These are phyloP conservation scores for Phytophthora hybrid DNA, from an alignment of 352 stramenopile species.

Conservation along the genomic window DNA sequence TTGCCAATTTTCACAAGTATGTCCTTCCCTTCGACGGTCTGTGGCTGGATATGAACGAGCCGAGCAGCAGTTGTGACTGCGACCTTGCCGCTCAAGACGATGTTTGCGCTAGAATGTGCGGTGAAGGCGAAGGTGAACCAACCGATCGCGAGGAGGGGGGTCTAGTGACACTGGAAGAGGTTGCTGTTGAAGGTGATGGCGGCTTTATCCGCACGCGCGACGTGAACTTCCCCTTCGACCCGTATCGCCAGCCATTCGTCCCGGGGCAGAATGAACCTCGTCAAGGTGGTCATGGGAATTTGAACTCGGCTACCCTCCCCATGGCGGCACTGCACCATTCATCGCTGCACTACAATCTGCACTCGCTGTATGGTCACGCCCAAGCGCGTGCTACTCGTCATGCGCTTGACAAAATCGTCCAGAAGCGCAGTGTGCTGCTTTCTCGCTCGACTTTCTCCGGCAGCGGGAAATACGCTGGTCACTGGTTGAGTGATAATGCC, in stretches of 20 bases:
- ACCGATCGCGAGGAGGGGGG: background rate
- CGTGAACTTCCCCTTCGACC: slow-evolving; percentile 83
- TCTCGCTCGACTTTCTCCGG: slow-evolving; percentile 78
- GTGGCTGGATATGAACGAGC: slow-evolving; percentile 89
- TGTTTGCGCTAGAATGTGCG: slow-evolving; percentile 43
- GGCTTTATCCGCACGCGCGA: slow-evolving; percentile 76
- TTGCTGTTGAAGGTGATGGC: slow-evolving; percentile 25
- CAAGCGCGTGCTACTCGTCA: slow-evolving; percentile 63
- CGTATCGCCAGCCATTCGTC: slow-evolving; percentile 80
- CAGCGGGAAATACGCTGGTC: slow-evolving; percentile 65
- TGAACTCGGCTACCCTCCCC: slow-evolving; percentile 81
- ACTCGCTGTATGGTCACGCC: slow-evolving; percentile 84
- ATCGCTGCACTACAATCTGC: slow-evolving; percentile 88
- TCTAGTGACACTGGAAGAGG: slow-evolving; percentile 15
- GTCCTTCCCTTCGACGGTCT: slow-evolving; percentile 80
- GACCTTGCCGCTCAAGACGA: slow-evolving; percentile 45
- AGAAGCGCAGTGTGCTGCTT: slow-evolving; percentile 71
- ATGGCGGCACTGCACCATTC: slow-evolving; percentile 74
- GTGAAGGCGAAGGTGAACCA: background rate
- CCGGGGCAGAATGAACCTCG: slow-evolving; percentile 59
- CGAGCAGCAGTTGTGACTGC: slow-evolving; percentile 73
- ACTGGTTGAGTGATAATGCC: slow-evolving; percentile 61
- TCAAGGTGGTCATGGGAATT: slow-evolving; percentile 62
- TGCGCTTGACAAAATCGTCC: slow-evolving; percentile 57
- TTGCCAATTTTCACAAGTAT: slow-evolving; percentile 65